A percentile compares a stretch with the other conserved stretches of the same genome.
These are phyloP conservation scores for Nissolia schottii DNA, from an alignment of 306 rosid genomes.

Conservation along the genomic window DNA sequence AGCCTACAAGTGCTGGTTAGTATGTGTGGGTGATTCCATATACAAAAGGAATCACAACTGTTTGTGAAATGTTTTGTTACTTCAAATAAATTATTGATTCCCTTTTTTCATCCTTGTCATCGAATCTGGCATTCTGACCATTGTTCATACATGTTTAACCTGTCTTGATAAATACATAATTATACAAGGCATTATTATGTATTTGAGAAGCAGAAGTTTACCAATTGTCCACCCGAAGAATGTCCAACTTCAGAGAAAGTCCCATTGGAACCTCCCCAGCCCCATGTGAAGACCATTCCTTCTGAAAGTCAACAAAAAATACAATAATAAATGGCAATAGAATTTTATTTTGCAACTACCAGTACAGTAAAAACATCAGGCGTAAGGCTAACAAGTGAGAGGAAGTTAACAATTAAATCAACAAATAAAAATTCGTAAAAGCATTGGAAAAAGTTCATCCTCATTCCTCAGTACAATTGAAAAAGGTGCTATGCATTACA, in stretches of 20 bases:
- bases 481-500: neutral
- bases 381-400: conserved; percentile 16
- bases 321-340: conserved; percentile 11
- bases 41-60: neutral
- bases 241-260: conserved; percentile 78
- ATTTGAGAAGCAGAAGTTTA: conserved; percentile 39
- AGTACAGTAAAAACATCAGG: conserved; percentile 22
- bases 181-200: neutral
- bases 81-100: neutral
- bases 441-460: neutral
- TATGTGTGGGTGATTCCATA: neutral
- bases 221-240: conserved; percentile 97
- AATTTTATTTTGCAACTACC: neutral
- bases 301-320: conserved; percentile 39
- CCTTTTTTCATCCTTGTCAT: neutral
- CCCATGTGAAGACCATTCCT: conserved; percentile 88
- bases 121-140: neutral
- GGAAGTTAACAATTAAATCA: conserved; percentile 12
- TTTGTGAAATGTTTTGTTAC: neutral
- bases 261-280: conserved; percentile 98
- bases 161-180: neutral
- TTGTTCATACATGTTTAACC: neutral
- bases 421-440: neutral
- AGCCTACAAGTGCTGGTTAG: neutral
- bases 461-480: neutral